A percentile compares a stretch with the other conserved stretches of the same genome.
phyloP scores from a whole-genome alignment of 2,329 filamentous ascomycete genomes.

The Xylariaceae sp. region DNA sequence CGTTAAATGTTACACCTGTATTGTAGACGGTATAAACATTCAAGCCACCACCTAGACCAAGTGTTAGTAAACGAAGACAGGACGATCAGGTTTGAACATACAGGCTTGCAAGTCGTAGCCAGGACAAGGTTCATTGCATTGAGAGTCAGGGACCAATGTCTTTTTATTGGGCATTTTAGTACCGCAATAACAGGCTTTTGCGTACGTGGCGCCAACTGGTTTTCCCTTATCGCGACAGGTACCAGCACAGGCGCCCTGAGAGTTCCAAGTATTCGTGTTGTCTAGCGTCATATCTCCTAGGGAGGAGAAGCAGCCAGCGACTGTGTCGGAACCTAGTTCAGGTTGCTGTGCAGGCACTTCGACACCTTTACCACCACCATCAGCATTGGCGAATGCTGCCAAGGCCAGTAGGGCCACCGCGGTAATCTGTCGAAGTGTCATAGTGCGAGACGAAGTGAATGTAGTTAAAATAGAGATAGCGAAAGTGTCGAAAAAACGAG shows the following conservation, averaged over 20 bases:
- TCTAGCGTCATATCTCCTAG: slow-evolving; percentile 37
- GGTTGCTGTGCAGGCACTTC: slow-evolving; percentile 39
- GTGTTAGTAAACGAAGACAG: slow-evolving; percentile 15
- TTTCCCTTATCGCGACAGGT: slow-evolving; percentile 42
- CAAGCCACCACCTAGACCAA: slow-evolving; percentile 39
- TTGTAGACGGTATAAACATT: slow-evolving; percentile 49
- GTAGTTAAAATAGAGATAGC: slow-evolving; percentile 4
- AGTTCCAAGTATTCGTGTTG: slow-evolving; percentile 32
- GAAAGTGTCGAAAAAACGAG: neutral
- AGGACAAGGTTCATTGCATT: slow-evolving; percentile 64
- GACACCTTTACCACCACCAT: slow-evolving; percentile 11
- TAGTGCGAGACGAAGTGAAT: slow-evolving; percentile 14
- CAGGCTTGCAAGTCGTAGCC: slow-evolving; percentile 62
- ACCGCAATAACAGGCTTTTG: slow-evolving; percentile 69
- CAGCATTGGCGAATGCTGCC: slow-evolving; percentile 23
- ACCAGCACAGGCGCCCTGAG: slow-evolving; percentile 41
- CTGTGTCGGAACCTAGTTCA: slow-evolving; percentile 36
- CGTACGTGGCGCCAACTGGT: slow-evolving; percentile 59
- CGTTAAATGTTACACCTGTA: slow-evolving; percentile 43
- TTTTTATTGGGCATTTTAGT: slow-evolving; percentile 58
- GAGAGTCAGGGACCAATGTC: slow-evolving; percentile 49
- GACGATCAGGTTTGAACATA: slow-evolving; percentile 40
- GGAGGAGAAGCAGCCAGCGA: slow-evolving; percentile 50
- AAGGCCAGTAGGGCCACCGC: slow-evolving; percentile 29
- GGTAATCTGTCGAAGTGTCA: slow-evolving; percentile 29